Evolutionary conservation across 805 yeast species (phyloP).

Genomic region (Metschnikowia picachoensis): DNA sequence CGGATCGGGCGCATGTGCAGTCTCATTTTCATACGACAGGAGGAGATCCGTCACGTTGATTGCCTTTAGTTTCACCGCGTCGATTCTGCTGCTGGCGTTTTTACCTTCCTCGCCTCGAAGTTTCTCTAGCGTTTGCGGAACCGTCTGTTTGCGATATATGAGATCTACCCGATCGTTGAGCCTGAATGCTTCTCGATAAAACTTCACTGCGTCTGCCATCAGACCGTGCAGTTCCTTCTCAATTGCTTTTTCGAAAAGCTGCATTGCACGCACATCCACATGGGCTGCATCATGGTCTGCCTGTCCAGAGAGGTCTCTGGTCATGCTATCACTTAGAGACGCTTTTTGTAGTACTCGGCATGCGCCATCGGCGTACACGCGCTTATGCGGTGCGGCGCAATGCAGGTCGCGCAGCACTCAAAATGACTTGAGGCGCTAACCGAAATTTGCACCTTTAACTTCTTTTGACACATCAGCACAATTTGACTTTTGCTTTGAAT

Average conservation of each 20-base stretch:
- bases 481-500: too few relatives aligned
- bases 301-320: background rate
- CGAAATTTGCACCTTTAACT: too few relatives aligned
- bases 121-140: conserved; percentile 34
- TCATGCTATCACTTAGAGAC: background rate
- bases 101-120: conserved; percentile 25
- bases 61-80: conserved; percentile 33
- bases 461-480: too few relatives aligned
- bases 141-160: conserved; percentile 55
- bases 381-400: conserved; percentile 1
- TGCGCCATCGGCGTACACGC: conserved; percentile 1
- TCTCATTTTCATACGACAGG: conserved; percentile 30
- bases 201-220: conserved; percentile 76
- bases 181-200: conserved; percentile 68
- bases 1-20: conserved; percentile 27
- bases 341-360: background rate
- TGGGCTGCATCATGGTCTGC: background rate
- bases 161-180: conserved; percentile 59
- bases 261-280: conserved; percentile 44
- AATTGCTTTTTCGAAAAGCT: conserved; percentile 64
- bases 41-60: conserved; percentile 43
- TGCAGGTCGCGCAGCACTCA: background rate
- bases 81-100: conserved; percentile 28
- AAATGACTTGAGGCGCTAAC: too few relatives aligned
- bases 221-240: conserved; percentile 69